phyloP scores from a whole-genome alignment of 139 green algal genomes.

The Tetratostichococcus sp. region DNA sequence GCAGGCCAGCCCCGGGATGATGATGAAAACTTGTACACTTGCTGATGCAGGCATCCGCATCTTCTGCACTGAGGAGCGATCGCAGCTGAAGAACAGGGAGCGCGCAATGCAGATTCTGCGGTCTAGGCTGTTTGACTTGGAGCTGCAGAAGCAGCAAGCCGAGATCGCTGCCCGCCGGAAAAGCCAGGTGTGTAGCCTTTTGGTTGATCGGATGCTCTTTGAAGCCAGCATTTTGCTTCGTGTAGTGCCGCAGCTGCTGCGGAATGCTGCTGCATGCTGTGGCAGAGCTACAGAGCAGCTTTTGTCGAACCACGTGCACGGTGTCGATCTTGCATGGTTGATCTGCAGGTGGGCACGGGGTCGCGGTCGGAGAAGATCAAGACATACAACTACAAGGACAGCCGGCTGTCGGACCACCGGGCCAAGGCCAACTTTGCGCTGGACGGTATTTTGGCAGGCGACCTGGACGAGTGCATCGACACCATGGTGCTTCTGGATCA shows the following conservation, averaged over 20 bases:
- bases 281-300: no score
- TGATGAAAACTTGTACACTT: not conserved
- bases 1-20: no score
- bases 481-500: conserved; percentile 78
- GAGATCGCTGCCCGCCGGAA: conserved; percentile 68
- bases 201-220: no score
- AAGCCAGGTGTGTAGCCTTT: no score
- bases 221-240: no score
- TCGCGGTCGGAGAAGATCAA: conserved; percentile 96
- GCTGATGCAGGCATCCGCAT: conserved; percentile 69
- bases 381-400: conserved; percentile 99
- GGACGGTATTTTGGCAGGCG: conserved; percentile 66
- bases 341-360: conserved; percentile 82
- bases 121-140: conserved; percentile 88
- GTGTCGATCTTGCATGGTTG: not conserved
- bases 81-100: conserved; percentile 91
- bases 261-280: no score
- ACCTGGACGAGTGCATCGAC: conserved; percentile 79
- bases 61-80: conserved; percentile 88
- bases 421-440: conserved; percentile 95
- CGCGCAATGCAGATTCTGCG: conserved; percentile 84
- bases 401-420: conserved; percentile 89
- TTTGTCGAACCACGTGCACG: no score
- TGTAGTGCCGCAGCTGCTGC: no score
- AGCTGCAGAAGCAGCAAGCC: conserved; percentile 83